Percentiles rank a stretch among this genome's conserved stretches.
Conservation (phyloP, 768 basidiomycete genomes). For the Cystofilobasidium capitatum region DNA sequence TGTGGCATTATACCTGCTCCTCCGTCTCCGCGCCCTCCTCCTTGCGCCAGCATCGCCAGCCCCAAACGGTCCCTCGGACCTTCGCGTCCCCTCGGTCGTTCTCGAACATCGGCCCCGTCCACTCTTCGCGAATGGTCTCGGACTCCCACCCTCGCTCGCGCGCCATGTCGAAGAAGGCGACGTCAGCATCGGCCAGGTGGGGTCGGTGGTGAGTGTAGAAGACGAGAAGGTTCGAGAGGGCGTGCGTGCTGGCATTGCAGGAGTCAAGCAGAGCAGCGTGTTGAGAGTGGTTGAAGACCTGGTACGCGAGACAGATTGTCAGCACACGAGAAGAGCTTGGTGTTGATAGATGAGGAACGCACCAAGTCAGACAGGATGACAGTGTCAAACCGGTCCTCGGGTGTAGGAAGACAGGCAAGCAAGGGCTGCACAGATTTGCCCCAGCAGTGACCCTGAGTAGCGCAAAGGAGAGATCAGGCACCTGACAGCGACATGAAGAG, state of each 20-base stretch:
- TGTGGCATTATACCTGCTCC: neutral
- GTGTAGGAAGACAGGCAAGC: constrained; percentile 19
- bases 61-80: constrained; percentile 13
- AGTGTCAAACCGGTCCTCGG: constrained; percentile 51
- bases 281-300: constrained; percentile 25
- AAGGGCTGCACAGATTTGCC: constrained; percentile 32
- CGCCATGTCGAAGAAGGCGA: constrained; percentile 68
- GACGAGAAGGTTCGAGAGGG: constrained; percentile 52
- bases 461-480: neutral
- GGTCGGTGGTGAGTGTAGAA: constrained; percentile 87
- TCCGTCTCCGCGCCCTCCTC: neutral
- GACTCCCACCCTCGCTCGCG: constrained; percentile 58
- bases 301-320: constrained; percentile 22
- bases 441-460: constrained; percentile 36
- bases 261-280: constrained; percentile 20
- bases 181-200: constrained; percentile 67
- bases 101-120: constrained; percentile 67
- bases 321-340: neutral
- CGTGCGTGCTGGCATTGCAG: constrained; percentile 22
- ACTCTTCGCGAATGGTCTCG: constrained; percentile 56
- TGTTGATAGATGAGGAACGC: constrained; percentile 20
- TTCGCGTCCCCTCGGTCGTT: constrained; percentile 48
- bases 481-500: neutral
- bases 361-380: constrained; percentile 86
- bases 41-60: constrained; percentile 22